Base-by-base conservation (phyloP, 106 monocot species). In the Dendrobium officinale region DNA sequence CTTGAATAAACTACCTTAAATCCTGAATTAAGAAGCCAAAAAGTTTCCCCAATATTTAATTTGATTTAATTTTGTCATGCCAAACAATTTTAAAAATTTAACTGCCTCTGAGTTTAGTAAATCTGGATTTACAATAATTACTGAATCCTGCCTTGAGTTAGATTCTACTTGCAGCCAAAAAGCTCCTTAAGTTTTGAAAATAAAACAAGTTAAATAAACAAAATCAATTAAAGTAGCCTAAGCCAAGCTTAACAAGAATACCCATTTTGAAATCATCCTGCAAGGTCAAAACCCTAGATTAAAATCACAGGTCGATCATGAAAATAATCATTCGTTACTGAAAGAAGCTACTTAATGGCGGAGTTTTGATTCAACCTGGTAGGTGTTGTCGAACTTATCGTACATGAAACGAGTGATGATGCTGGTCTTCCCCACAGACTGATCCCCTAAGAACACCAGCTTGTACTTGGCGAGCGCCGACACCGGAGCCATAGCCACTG, bases 331-430 rank as follows among this genome's bases (percentile, higher is more conserved):
- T 29, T 37, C 33, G 8, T 8, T 44, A 20, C 44, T 31, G 74
- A 19, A 43, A 7, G 43, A 75, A 75, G 7, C 7, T 43, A 75
- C 19, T 45, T 8, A 18, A 44, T 4, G 41, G 43, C 9, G 43
- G 74, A 9, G 9, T 75, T 44, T 18, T 18, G 43, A 75, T 75
- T 22, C 16, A 20, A 82, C 82, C 82, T 83, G 82, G 42, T 83
- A 83, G 6, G 82, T 83, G 72, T 77, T 83, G 72, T 83, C 82
- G 78, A 83, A 83, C 75, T 83, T 83, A 70, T 83, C 82, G 72
- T 83, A 83, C 82, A 83, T 83, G 72, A 83, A 83, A 43, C 82
- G 43, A 64, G 82, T 83, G 82, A 83, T 83, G 54, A 83, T 83
- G 82, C 82, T 83, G 54, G 82, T 83, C 72, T 83, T 83, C 55